These are phyloP conservation scores for Myxozyma udenii DNA, from an alignment of 805 yeast species.

Conservation along the genomic window DNA sequence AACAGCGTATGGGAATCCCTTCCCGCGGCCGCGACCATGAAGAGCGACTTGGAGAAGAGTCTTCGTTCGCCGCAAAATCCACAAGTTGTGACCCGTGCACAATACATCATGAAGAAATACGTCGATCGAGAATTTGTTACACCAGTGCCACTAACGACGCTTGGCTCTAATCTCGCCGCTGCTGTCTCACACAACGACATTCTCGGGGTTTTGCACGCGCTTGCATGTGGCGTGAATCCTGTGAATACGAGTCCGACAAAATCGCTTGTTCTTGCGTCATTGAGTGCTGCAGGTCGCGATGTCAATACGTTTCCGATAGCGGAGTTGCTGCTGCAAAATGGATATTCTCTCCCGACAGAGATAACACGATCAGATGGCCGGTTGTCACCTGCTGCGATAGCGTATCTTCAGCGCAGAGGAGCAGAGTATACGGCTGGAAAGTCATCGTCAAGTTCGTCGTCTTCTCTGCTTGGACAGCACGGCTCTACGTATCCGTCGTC, in stretches of 20 bases:
- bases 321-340: slow-evolving; percentile 41
- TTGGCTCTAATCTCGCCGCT: slow-evolving; percentile 34
- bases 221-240: slow-evolving; percentile 36
- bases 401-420: too few relatives aligned
- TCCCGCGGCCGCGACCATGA: slow-evolving; percentile 27
- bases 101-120: slow-evolving; percentile 68
- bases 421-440: slow-evolving; percentile 10
- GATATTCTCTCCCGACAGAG: slow-evolving; percentile 36
- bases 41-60: slow-evolving; percentile 35
- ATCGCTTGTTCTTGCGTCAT: slow-evolving; percentile 38
- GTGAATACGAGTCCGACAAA: slow-evolving; percentile 24
- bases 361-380: slow-evolving; percentile 17
- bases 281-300: slow-evolving; percentile 35
- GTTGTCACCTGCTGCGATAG: slow-evolving; percentile 14
- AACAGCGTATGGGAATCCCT: slow-evolving; percentile 61
- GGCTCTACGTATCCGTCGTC: too few relatives aligned
- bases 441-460: too few relatives aligned
- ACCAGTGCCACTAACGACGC: slow-evolving; percentile 35
- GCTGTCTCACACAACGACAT: slow-evolving; percentile 39
- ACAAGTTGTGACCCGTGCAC: too few relatives aligned
- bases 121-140: slow-evolving; percentile 48
- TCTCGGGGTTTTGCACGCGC: slow-evolving; percentile 35
- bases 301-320: slow-evolving; percentile 39
- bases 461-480: too few relatives aligned
- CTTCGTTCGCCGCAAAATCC: neutral